A percentile compares a stretch with the other conserved stretches of the same genome.
Conservation (phyloP, 2,329 filamentous ascomycete genomes). For the Colletotrichum tropicicola region DNA sequence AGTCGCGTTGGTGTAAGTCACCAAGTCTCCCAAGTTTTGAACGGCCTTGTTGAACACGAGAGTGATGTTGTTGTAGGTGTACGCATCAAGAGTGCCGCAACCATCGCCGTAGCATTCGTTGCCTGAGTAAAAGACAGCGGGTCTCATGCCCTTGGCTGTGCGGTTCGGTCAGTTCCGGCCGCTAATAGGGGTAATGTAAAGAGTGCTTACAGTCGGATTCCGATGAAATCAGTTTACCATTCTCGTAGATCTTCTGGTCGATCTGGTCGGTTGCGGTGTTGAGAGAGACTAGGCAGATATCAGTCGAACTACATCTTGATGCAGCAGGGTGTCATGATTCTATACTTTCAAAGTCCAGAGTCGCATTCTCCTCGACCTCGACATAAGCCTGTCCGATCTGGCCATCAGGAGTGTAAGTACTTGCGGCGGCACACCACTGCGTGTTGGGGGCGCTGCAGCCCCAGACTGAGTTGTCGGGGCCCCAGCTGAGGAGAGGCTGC, state of each 20-base stretch:
- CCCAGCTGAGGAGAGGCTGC: constrained; percentile 18
- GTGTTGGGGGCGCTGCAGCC: constrained; percentile 19
- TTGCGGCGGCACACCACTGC: constrained; percentile 14
- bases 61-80: constrained; percentile 16
- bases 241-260: constrained; percentile 13
- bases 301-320: background rate
- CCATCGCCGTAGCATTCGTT: constrained; percentile 22
- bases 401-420: constrained; percentile 7
- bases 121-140: constrained; percentile 15
- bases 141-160: constrained; percentile 17
- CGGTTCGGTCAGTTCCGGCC: background rate
- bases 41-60: constrained; percentile 18
- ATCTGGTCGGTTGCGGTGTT: constrained; percentile 12
- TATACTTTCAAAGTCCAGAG: constrained; percentile 14
- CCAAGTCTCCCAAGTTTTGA: background rate
- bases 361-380: constrained; percentile 1
- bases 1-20: constrained; percentile 17
- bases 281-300: background rate
- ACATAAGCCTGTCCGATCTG: constrained; percentile 17
- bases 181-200: background rate
- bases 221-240: constrained; percentile 6
- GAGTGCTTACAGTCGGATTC: constrained; percentile 11
- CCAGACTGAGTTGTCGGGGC: constrained; percentile 9
- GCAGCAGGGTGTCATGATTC: too few relatives aligned
- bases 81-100: constrained; percentile 2